Base-by-base conservation (phyloP, 129 eudicot species). In the Heracleum sosnowskyi region DNA sequence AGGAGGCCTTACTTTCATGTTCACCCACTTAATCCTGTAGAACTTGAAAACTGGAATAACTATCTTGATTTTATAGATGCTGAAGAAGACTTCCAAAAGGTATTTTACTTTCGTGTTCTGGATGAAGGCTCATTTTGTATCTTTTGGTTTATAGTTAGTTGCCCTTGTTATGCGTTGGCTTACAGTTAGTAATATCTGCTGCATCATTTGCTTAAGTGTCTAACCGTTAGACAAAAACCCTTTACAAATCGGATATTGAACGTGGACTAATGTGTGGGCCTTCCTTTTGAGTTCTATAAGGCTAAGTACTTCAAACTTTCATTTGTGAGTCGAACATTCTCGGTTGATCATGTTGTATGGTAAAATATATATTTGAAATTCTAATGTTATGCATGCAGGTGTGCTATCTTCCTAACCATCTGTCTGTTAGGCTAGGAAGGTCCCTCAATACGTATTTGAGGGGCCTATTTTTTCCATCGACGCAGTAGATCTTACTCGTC, bases 311-410 rank as follows among this genome's bases (percentile, higher is more conserved):
- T 91, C 89, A 92, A 91, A 87, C 94, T 80, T 83, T 95, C 90
- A 87, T 90, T 88, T 95, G 98, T 89, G 97, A 91, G 94, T 95
- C 95, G 88, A 35, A 90, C 87, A 88, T 89, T 90, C 92, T 92
- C 91, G 97, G 97, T 96, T 96, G 92, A 84, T 90, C 84, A 85
- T 88, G 91, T 81, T 84, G 87, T 87, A 81, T 88, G 85, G 80
- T 86, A 80, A 85, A 81, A 82, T 80, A 75, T 84, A 81, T 85
- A 73, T 90, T 90, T 88, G 88, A 92, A 96, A 79, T 86, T 89
- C 92, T 86, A 89, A 88, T n/a, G 96, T 96, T 90, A 91, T 91
- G 96, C 86, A 96, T 96, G 99, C 99, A 96, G 99, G 99, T 96
- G 89, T 86, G 87, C 90, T 91, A 87, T 82, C 89, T 85, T 87